phyloP scores from a whole-genome alignment of 306 rosid species.

The Casuarina cunninghamiana region DNA sequence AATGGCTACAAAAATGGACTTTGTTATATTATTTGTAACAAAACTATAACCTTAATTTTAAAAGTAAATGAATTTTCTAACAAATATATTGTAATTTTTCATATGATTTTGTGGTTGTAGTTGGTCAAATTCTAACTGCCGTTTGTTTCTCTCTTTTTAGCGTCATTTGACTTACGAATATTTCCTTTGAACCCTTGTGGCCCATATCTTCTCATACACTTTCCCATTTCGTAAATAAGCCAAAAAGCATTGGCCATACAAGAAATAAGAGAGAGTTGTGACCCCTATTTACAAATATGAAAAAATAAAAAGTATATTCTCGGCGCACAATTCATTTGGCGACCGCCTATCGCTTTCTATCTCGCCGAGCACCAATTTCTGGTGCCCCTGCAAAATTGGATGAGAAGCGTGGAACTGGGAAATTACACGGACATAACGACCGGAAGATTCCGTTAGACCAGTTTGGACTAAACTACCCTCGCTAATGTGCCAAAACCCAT shows the following conservation, averaged over 20 bases:
- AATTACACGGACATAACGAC: not conserved
- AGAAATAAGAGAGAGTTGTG: not conserved
- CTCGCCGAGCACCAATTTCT: not conserved
- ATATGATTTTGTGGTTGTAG: too few relatives aligned
- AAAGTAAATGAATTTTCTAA: too few relatives aligned
- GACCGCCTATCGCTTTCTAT: not conserved
- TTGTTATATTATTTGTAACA: too few relatives aligned
- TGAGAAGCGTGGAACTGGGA: not conserved
- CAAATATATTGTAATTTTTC: too few relatives aligned
- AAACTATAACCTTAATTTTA: too few relatives aligned
- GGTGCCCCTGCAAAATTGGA: not conserved
- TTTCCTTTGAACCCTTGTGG: too few relatives aligned
- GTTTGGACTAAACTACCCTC: slow-evolving; percentile 23
- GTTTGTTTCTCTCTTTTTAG: too few relatives aligned
- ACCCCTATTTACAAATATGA: not conserved
- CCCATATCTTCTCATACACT: too few relatives aligned
- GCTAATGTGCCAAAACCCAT: not conserved
- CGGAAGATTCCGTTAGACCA: not conserved
- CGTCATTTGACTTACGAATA: too few relatives aligned
- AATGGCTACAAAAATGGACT: too few relatives aligned
- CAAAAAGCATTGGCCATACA: not conserved
- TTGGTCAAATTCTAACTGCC: too few relatives aligned
- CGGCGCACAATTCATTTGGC: not conserved
- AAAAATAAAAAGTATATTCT: not conserved
- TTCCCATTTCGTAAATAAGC: too few relatives aligned